These are phyloP conservation scores for Roridomyces roridus DNA, from an alignment of 768 basidiomycete genomes.

Conservation along the genomic window DNA sequence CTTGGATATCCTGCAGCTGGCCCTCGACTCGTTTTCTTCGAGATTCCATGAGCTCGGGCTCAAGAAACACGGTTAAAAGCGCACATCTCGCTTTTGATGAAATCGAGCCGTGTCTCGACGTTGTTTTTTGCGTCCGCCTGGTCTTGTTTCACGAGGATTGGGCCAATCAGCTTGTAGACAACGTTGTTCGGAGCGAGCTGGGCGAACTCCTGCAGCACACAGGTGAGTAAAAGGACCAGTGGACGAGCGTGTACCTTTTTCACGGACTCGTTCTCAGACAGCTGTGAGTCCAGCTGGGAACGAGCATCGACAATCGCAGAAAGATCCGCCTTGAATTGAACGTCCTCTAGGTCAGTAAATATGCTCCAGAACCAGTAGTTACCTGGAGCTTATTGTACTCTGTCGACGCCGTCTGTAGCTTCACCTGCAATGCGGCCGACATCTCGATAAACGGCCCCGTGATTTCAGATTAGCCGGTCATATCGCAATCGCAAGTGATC, in stretches of 20 bases:
- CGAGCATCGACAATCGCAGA: slow-evolving; percentile 76
- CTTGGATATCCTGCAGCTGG: slow-evolving; percentile 80
- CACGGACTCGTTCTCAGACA: slow-evolving; percentile 91
- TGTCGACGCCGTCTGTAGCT: slow-evolving; percentile 69
- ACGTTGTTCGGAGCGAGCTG: slow-evolving; percentile 75
- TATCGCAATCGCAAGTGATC: too few species aligned
- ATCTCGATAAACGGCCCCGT: neutral
- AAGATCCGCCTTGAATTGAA: slow-evolving; percentile 81
- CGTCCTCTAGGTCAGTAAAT: too few species aligned
- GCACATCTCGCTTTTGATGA: slow-evolving; percentile 89
- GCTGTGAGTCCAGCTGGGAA: slow-evolving; percentile 88
- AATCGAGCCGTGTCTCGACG: slow-evolving; percentile 89
- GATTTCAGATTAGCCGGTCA: too few species aligned
- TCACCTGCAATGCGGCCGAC: slow-evolving; percentile 53
- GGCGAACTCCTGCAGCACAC: slow-evolving; percentile 84
- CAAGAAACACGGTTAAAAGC: slow-evolving; percentile 30
- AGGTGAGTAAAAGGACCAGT: too few species aligned
- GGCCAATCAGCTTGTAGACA: slow-evolving; percentile 91
- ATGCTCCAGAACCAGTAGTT: too few species aligned
- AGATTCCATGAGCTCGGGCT: neutral
- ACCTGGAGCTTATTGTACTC: slow-evolving; percentile 88
- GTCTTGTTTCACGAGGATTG: slow-evolving; percentile 90
- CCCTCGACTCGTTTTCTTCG: slow-evolving; percentile 74
- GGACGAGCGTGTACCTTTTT: slow-evolving; percentile 64
- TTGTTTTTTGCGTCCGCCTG: slow-evolving; percentile 85